These are phyloP conservation scores for Hansenula sp. DNA, from an alignment of 1,139 yeast genomes.

Conservation along the genomic window DNA sequence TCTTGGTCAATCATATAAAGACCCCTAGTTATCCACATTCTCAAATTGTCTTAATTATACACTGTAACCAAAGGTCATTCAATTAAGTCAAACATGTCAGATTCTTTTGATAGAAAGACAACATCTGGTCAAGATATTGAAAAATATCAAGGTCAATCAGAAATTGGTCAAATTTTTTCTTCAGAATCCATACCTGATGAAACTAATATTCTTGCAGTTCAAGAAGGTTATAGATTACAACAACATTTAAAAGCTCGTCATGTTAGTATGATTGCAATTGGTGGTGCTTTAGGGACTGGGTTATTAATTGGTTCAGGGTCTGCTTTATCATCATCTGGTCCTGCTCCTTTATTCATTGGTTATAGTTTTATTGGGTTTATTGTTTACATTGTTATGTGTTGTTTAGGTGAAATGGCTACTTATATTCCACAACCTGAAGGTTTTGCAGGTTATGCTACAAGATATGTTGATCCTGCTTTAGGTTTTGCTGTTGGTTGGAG, in stretches of 20 bases:
- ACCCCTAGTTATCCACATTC: too few relatives aligned
- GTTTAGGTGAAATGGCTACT: slow-evolving; percentile 77
- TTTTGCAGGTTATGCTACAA: slow-evolving; percentile 62
- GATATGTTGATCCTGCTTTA: slow-evolving; percentile 65
- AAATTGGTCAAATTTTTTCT: background rate
- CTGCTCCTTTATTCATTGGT: slow-evolving; percentile 69
- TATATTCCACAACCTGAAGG: slow-evolving; percentile 69
- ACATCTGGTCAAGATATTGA: background rate
- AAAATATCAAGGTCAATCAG: background rate
- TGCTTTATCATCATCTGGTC: slow-evolving; percentile 71
- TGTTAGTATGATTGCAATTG: slow-evolving; percentile 77
- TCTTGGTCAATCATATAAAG: too few relatives aligned
- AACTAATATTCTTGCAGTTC: slow-evolving; percentile 16
- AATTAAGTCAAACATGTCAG: background rate
- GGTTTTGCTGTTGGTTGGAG: slow-evolving; percentile 80
- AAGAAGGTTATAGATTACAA: slow-evolving; percentile 52
- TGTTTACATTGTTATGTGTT: slow-evolving; percentile 71
- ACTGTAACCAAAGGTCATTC: too few relatives aligned
- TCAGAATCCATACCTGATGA: slow-evolving; percentile 2
- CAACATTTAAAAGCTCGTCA: slow-evolving; percentile 66
- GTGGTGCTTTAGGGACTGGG: slow-evolving; percentile 83
- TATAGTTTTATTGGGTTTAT: slow-evolving; percentile 64
- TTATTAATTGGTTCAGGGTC: slow-evolving; percentile 71
- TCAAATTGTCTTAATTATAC: too few relatives aligned
- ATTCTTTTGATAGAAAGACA: background rate